Evolutionary conservation across 2,329 filamentous ascomycete species (phyloP).

Genomic region (Verticillium klebahnii): DNA sequence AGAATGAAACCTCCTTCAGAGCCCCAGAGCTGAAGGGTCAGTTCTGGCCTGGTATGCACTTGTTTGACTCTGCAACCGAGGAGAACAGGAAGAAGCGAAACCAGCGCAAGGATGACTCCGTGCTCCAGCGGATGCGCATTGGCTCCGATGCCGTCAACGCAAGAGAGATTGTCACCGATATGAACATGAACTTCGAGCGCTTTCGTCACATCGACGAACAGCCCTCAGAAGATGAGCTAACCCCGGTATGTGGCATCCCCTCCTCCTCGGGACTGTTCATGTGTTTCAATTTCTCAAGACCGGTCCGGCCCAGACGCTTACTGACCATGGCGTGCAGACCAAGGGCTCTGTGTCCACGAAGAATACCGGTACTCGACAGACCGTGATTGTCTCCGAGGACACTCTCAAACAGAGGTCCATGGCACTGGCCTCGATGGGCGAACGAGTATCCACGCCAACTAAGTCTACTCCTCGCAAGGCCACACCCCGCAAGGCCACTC

Average conservation of each 20-base stretch:
- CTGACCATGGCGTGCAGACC: neutral
- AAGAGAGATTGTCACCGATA: slow-evolving; percentile 59
- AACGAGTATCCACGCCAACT: neutral
- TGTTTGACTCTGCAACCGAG: slow-evolving; percentile 75
- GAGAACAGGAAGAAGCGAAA: slow-evolving; percentile 71
- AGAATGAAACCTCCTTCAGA: neutral
- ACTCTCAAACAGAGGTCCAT: neutral
- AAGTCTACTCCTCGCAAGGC: neutral
- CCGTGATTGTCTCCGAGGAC: neutral
- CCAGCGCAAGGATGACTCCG: slow-evolving; percentile 70
- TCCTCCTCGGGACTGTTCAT: neutral
- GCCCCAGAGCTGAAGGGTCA: slow-evolving; percentile 56
- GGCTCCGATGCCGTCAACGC: slow-evolving; percentile 61
- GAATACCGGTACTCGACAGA: neutral
- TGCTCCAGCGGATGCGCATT: slow-evolving; percentile 61
- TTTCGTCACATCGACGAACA: slow-evolving; percentile 56
- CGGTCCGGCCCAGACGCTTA: neutral
- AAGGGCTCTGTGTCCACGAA: neutral
- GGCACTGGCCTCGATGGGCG: neutral
- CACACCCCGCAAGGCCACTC: neutral
- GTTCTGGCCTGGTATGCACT: slow-evolving; percentile 72
- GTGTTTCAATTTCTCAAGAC: neutral
- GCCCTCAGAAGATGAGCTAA: slow-evolving; percentile 44
- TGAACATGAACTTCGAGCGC: slow-evolving; percentile 44
- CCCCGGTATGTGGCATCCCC: slow-evolving; percentile 36